These are phyloP conservation scores for Eucalyptus tenuipes DNA, from an alignment of 345 rosid genomes.

Conservation along the genomic window DNA sequence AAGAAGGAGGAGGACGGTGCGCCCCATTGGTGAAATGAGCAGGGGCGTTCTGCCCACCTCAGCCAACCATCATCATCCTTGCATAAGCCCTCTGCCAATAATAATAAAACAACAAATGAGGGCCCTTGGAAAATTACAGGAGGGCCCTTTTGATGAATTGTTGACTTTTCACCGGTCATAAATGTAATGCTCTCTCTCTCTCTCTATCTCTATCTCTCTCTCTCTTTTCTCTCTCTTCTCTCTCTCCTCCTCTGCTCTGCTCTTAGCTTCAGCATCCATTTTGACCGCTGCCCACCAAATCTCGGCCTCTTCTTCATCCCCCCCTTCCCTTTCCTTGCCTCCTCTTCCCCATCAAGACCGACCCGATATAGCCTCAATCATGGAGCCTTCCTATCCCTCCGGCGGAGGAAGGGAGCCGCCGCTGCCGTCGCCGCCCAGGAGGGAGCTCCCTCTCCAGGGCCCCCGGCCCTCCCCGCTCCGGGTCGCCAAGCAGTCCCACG, in stretches of 20 bases:
- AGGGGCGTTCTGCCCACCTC: not conserved
- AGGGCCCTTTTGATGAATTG: not conserved
- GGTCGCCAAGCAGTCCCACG: constrained; percentile 52
- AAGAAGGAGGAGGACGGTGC: not conserved
- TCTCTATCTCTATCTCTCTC: not conserved
- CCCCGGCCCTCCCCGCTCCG: constrained; percentile 67
- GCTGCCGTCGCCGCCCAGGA: constrained; percentile 7
- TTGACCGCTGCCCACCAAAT: not conserved
- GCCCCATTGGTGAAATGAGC: not conserved
- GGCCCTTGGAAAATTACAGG: not conserved
- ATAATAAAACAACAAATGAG: not conserved
- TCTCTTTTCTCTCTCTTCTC: not conserved
- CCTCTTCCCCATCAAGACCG: not conserved
- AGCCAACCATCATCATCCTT: not conserved
- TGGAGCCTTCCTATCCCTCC: not conserved
- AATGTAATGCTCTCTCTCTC: not conserved
- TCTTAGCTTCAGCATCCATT: not conserved
- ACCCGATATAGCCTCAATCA: not conserved
- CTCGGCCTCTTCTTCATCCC: not conserved
- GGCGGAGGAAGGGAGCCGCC: not conserved
- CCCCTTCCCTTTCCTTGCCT: not conserved
- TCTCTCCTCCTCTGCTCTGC: not conserved
- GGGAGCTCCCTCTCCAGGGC: constrained; percentile 52
- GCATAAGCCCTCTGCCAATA: not conserved
- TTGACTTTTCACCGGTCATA: not conserved